These are phyloP conservation scores for Fraxinus angustifolia DNA, from an alignment of 305 asterid species.

Conservation along the genomic window DNA sequence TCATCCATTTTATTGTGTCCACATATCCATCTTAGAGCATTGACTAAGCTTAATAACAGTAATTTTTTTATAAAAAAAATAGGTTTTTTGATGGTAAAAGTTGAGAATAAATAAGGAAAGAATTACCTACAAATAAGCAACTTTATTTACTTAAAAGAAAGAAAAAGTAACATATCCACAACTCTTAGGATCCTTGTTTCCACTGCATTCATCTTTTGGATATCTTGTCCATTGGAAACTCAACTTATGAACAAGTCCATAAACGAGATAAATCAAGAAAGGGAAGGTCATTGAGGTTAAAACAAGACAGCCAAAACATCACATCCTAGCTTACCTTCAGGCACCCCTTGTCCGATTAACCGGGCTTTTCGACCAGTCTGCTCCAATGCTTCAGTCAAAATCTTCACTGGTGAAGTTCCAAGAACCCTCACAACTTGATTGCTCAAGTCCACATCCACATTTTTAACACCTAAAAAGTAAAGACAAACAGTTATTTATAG, in stretches of 20 bases:
- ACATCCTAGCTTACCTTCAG: constrained; percentile 50
- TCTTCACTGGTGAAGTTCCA: constrained; percentile 77
- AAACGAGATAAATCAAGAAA: not conserved
- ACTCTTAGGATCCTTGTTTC: not conserved
- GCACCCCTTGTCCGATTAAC: constrained; percentile 79
- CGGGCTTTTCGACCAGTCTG: constrained; percentile 87
- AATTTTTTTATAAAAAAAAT: not conserved
- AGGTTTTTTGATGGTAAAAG: not conserved
- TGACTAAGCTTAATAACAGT: not conserved
- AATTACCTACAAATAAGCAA: not conserved
- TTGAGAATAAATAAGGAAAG: not conserved
- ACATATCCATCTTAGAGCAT: not conserved
- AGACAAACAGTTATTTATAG: constrained; percentile 1
- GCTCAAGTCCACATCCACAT: constrained; percentile 66
- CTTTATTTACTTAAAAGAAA: not conserved
- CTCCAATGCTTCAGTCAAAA: constrained; percentile 75
- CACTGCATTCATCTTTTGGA: not conserved
- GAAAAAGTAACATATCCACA: not conserved
- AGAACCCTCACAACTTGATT: constrained; percentile 86
- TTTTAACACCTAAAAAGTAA: constrained; percentile 59
- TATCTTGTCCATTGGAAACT: not conserved
- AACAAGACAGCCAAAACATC: not conserved
- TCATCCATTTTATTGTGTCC: not conserved
- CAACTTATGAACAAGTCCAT: not conserved
- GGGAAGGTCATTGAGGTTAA: not conserved